Evolutionary conservation across 2,329 filamentous ascomycete genomes (phyloP).

Genomic region (Colletotrichum endophyticum): DNA sequence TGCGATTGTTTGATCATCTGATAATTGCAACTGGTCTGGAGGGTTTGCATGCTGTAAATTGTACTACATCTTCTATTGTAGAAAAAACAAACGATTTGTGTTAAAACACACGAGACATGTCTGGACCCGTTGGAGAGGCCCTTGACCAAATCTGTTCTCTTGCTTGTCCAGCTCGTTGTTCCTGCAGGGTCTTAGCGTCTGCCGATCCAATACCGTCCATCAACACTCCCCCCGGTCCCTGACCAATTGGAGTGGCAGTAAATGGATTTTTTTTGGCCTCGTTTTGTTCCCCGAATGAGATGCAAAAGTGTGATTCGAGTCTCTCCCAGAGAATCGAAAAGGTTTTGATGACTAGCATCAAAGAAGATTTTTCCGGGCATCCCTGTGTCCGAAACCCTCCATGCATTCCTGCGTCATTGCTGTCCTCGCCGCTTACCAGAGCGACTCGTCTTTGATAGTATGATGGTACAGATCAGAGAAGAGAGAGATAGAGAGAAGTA

Average conservation of each 20-base stretch:
- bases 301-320: neutral
- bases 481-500: conserved; percentile 3
- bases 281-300: neutral
- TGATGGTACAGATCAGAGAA: conserved; percentile 16
- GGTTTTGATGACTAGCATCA: neutral
- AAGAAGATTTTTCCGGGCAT: neutral
- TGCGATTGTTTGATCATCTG: neutral
- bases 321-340: neutral
- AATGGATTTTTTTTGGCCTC: neutral
- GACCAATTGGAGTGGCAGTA: neutral
- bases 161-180: conserved; percentile 6
- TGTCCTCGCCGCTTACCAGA: conserved; percentile 4
- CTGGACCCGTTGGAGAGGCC: neutral
- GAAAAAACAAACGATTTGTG: neutral
- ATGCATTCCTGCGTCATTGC: neutral
- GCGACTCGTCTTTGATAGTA: neutral
- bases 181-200: conserved; percentile 5
- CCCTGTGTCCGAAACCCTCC: neutral
- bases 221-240: neutral
- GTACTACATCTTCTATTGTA: neutral
- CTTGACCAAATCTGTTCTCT: neutral
- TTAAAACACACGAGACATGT: neutral
- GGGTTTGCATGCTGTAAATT: neutral
- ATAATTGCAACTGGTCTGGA: neutral
- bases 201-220: neutral